Evolutionary conservation across 352 stramenopile genomes (phyloP).

Genomic region (Phytophthora ramorum): DNA sequence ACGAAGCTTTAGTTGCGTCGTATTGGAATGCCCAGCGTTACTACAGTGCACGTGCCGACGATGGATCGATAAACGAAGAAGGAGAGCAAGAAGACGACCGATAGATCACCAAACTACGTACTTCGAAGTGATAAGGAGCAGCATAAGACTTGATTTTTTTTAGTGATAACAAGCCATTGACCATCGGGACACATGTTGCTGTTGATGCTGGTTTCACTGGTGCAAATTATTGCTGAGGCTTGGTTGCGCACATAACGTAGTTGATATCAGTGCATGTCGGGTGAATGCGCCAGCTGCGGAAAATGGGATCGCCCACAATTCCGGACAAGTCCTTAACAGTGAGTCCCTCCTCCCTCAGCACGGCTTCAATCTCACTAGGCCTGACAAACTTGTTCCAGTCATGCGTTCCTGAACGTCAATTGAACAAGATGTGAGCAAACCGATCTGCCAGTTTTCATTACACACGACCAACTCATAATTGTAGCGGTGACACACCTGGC

Average conservation of each 20-base stretch:
- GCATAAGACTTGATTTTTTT: neutral
- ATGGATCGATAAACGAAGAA: slow-evolving; percentile 6
- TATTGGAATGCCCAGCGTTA: slow-evolving; percentile 52
- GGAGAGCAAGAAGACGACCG: slow-evolving; percentile 13
- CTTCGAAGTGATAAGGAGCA: slow-evolving; percentile 2
- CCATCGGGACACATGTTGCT: neutral
- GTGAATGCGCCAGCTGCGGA: slow-evolving; percentile 77
- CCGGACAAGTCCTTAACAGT: slow-evolving; percentile 74
- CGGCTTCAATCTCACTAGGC: slow-evolving; percentile 63
- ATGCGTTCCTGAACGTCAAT: slow-evolving; percentile 59
- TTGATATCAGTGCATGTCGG: slow-evolving; percentile 80
- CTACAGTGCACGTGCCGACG: slow-evolving; percentile 26
- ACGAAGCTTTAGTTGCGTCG: slow-evolving; percentile 51
- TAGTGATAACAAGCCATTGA: neutral
- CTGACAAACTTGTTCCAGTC: slow-evolving; percentile 89
- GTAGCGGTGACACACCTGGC: slow-evolving; percentile 39
- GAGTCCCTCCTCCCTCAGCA: slow-evolving; percentile 68
- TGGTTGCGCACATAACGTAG: slow-evolving; percentile 85
- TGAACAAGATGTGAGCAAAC: neutral
- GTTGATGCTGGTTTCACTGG: slow-evolving; percentile 2
- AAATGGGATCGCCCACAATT: slow-evolving; percentile 81
- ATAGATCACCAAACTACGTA: slow-evolving; percentile 6
- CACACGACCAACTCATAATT: neutral
- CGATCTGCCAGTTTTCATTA: neutral
- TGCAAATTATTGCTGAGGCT: slow-evolving; percentile 43